phyloP scores from a whole-genome alignment of 2,329 filamentous ascomycete species.

The Colletotrichum eleusines region DNA sequence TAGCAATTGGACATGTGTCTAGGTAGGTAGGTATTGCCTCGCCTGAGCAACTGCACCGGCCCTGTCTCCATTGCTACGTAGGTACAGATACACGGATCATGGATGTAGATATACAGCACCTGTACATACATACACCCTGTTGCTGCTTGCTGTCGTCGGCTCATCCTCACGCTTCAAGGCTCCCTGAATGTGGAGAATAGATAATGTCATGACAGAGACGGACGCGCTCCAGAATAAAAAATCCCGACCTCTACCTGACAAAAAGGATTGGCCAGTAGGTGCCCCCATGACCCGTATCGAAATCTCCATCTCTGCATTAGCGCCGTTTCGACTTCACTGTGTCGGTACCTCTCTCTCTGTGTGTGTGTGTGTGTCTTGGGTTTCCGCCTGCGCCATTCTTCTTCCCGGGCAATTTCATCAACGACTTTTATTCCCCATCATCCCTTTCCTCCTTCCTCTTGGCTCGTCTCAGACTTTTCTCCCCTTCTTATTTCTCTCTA shows the following conservation, averaged over 20 bases:
- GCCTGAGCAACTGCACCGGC: background rate
- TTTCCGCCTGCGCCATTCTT: slow-evolving; percentile 27
- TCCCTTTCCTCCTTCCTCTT: background rate
- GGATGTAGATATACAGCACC: background rate
- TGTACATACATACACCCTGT: background rate
- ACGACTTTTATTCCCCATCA: slow-evolving; percentile 6
- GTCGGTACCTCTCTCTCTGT: slow-evolving; percentile 25
- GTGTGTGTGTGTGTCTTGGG: slow-evolving; percentile 25
- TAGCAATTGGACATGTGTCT: slow-evolving; percentile 9
- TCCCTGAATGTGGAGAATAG: background rate
- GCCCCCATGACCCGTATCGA: slow-evolving; percentile 7
- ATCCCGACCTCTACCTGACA: background rate
- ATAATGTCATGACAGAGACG: slow-evolving; percentile 16
- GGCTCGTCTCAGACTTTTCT: background rate
- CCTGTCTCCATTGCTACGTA: background rate
- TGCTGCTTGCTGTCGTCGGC: background rate
- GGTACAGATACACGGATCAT: background rate
- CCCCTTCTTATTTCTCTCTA: background rate
- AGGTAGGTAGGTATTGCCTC: background rate
- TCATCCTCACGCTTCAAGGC: background rate
- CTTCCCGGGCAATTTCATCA: slow-evolving; percentile 25
- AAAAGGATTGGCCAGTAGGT: background rate
- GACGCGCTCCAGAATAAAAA: slow-evolving; percentile 8
- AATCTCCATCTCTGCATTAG: slow-evolving; percentile 35
- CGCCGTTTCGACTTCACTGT: slow-evolving; percentile 35